These are phyloP conservation scores for Euphorbia celastroides DNA, from an alignment of 441 rosid species.

Conservation along the genomic window DNA sequence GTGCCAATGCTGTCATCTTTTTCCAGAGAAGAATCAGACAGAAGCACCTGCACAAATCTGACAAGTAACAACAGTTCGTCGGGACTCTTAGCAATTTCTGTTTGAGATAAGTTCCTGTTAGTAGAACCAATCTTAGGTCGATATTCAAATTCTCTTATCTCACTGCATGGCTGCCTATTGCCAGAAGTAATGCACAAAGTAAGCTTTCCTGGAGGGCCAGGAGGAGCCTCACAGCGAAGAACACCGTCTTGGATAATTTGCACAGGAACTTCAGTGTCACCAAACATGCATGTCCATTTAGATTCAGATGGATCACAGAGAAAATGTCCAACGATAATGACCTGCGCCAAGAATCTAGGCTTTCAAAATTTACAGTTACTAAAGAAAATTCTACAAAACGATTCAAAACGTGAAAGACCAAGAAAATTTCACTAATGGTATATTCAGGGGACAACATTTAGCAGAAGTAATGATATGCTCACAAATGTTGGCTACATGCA, in stretches of 20 bases:
- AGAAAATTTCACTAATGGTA: background rate
- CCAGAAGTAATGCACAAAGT: slow-evolving; percentile 67
- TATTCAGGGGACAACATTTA: background rate
- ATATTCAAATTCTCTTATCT: slow-evolving; percentile 74
- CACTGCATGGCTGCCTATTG: slow-evolving; percentile 63
- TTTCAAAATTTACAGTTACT: slow-evolving; percentile 4
- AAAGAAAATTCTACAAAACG: background rate
- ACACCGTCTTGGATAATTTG: slow-evolving; percentile 81
- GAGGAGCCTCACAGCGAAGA: slow-evolving; percentile 72
- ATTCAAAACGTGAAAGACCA: slow-evolving; percentile 4
- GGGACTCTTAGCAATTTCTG: slow-evolving; percentile 37
- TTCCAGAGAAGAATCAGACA: slow-evolving; percentile 35
- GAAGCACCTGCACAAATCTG: slow-evolving; percentile 63
- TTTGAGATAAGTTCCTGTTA: slow-evolving; percentile 27
- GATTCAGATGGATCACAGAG: slow-evolving; percentile 67
- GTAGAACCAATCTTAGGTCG: slow-evolving; percentile 32
- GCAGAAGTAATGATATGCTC: too few relatives aligned
- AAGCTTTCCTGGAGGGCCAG: slow-evolving; percentile 66
- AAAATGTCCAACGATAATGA: slow-evolving; percentile 83
- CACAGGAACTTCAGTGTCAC: slow-evolving; percentile 70
- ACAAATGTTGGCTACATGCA: background rate
- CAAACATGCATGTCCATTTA: slow-evolving; percentile 85
- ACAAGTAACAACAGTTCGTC: slow-evolving; percentile 62
- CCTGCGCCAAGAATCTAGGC: slow-evolving; percentile 44
- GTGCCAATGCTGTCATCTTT: slow-evolving; percentile 29